Evolutionary conservation across 345 rosid genomes (phyloP).

Genomic region (Boechera stricta): DNA sequence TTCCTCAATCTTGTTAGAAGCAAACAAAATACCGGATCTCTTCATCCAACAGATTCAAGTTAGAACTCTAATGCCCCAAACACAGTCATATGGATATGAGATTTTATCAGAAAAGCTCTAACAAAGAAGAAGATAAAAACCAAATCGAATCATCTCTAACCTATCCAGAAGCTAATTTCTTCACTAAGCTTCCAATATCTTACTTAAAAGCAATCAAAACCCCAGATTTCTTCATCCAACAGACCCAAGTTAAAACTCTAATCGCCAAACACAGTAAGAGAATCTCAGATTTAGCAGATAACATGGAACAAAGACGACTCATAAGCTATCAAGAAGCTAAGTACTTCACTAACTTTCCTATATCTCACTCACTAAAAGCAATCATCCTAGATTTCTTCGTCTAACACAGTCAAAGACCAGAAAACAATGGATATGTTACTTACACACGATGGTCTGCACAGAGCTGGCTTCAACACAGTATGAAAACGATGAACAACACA

Average conservation of each 20-base stretch:
- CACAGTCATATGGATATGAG: background rate
- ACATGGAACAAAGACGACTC: background rate
- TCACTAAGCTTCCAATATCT: background rate
- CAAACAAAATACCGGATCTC: too few species aligned
- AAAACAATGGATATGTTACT: background rate
- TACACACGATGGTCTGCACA: background rate
- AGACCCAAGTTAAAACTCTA: background rate
- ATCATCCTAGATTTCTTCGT: background rate
- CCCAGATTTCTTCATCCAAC: slow-evolving; percentile 2
- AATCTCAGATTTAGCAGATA: background rate
- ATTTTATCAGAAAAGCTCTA: background rate
- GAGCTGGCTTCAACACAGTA: background rate
- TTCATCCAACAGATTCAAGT: background rate
- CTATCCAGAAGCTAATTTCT: background rate
- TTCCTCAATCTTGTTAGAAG: background rate
- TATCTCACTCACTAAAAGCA: background rate
- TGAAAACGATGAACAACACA: too few species aligned
- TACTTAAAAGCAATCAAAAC: background rate
- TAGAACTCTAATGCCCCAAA: background rate
- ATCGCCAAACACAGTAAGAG: background rate
- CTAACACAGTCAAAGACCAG: slow-evolving; percentile 5
- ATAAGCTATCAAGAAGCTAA: background rate
- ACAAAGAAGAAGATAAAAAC: background rate
- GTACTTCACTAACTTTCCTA: background rate
- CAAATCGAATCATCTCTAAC: background rate